Evolutionary conservation across 2,329 filamentous ascomycete genomes (phyloP), one percentile per base, ranked within the genome.

Genomic region (Westerdykella sp.): DNA sequence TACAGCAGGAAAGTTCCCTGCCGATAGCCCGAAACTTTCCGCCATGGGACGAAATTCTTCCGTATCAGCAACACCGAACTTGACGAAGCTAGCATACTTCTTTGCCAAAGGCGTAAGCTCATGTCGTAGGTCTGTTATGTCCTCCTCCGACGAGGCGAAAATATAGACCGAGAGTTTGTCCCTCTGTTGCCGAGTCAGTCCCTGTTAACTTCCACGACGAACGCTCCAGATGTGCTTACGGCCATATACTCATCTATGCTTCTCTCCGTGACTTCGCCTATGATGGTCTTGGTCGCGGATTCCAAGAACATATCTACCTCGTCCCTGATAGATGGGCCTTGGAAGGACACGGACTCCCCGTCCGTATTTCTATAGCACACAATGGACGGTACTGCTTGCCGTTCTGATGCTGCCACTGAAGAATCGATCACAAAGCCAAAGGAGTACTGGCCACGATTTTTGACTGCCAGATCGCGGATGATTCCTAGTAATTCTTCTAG

Each of bases 21-120:
- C 40, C 16, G 3, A 34, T 14, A 50, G 42, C 12, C 54, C 55
- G 23, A 55, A 57, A 28, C 44, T 52, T 30, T 28, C 34, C 16
- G 56, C 55, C 55, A 60, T 57, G 12, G 54, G 49, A 13, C 23
- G 37, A 42, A 54, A 58, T 40, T 54, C 50, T 2, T 43, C 14
- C 1, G 46, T 40, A 40, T 58, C 55, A 1, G 49, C 50, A 12
- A 57, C 14, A 13, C 47, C 54, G 32, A 60, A 54, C 4, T 34
- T 51, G 21, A 54, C 48, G 25, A 45, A 50, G 22, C 56, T 44
- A 5, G 42, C 42, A 35, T 43, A 55, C 36, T 43, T 52, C 25
- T 48, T 55, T 2, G 51, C 54, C 4, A 55, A 6, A 2, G 50
- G 44, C 5, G 54, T 57, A 14, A 59, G 46, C 15, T 47, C 44